Evolutionary conservation across 495 filamentous ascomycete species (phyloP).

Genomic region (Annulohypoxylon maeteangense): DNA sequence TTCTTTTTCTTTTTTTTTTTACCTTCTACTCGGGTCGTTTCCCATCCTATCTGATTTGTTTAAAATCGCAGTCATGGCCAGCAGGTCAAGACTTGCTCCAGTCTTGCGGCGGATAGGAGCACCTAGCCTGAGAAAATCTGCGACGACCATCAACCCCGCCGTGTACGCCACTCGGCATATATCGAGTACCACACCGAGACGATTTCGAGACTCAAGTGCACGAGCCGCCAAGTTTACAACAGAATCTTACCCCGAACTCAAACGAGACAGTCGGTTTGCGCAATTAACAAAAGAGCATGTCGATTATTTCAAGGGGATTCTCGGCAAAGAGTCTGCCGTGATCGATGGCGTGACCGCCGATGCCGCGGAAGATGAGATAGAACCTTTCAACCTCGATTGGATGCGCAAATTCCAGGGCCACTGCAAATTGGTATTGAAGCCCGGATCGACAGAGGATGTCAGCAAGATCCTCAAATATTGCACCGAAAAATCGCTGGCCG

Average conservation of each 20-base stretch:
- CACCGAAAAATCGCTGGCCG: slow-evolving; percentile 88
- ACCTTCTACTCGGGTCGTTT: not conserved
- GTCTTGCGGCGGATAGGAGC: slow-evolving; percentile 37
- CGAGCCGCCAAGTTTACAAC: slow-evolving; percentile 79
- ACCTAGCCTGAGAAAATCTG: slow-evolving; percentile 29
- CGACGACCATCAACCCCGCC: slow-evolving; percentile 1
- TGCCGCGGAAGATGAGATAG: slow-evolving; percentile 76
- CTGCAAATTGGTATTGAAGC: slow-evolving; percentile 86
- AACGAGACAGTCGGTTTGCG: slow-evolving; percentile 79
- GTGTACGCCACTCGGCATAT: slow-evolving; percentile 44
- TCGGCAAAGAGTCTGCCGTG: slow-evolving; percentile 80
- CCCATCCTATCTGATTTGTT: not conserved
- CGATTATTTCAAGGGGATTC: slow-evolving; percentile 75
- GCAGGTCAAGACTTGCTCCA: slow-evolving; percentile 42
- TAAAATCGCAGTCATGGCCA: slow-evolving; percentile 36
- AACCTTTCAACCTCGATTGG: slow-evolving; percentile 96
- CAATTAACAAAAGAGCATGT: slow-evolving; percentile 81
- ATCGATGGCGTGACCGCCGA: slow-evolving; percentile 82
- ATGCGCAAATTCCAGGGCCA: slow-evolving; percentile 99
- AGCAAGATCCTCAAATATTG: slow-evolving; percentile 91
- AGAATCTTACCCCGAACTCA: slow-evolving; percentile 84
- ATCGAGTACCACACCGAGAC: slow-evolving; percentile 47
- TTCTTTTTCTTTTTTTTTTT: slow-evolving; percentile 3
- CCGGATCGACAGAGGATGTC: slow-evolving; percentile 81
- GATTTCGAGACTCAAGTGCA: slow-evolving; percentile 42